Conservation (phyloP, 2,329 filamentous ascomycete genomes). For the Sporothrix brunneoviolacea region DNA sequence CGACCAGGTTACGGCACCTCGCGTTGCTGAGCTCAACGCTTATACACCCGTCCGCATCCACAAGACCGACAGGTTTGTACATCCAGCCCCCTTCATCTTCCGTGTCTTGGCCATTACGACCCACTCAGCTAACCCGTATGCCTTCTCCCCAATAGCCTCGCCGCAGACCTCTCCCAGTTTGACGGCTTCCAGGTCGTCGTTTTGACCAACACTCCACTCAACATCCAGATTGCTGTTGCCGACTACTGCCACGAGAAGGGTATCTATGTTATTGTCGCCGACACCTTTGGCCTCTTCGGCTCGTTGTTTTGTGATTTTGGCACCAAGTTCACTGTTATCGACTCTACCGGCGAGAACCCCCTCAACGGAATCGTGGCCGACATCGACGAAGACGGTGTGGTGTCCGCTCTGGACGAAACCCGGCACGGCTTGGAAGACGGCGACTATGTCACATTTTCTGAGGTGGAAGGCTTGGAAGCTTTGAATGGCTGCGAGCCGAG, state of each 20-base stretch:
- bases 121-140: too few relatives aligned
- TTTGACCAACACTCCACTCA: conserved; percentile 74
- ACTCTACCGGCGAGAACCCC: conserved; percentile 84
- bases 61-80: conserved; percentile 45
- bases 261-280: conserved; percentile 81
- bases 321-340: conserved; percentile 82
- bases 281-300: conserved; percentile 91
- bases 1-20: conserved; percentile 77
- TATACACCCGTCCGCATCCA: conserved; percentile 88
- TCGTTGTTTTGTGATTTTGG: conserved; percentile 97
- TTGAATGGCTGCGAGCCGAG: conserved; percentile 78
- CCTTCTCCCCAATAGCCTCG: conserved; percentile 48
- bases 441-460: conserved; percentile 91
- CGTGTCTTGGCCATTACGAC: not conserved
- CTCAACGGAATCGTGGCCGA: conserved; percentile 82
- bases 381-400: conserved; percentile 82
- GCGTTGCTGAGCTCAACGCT: conserved; percentile 89
- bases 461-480: conserved; percentile 84
- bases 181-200: conserved; percentile 92
- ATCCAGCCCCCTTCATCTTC: not conserved
- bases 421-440: conserved; percentile 93
- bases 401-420: conserved; percentile 90
- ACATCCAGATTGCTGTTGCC: conserved; percentile 74
- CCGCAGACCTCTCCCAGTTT: conserved; percentile 69
- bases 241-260: conserved; percentile 93